phyloP scores from a whole-genome alignment of 768 basidiomycete genomes.

The Lactarius quietus region DNA sequence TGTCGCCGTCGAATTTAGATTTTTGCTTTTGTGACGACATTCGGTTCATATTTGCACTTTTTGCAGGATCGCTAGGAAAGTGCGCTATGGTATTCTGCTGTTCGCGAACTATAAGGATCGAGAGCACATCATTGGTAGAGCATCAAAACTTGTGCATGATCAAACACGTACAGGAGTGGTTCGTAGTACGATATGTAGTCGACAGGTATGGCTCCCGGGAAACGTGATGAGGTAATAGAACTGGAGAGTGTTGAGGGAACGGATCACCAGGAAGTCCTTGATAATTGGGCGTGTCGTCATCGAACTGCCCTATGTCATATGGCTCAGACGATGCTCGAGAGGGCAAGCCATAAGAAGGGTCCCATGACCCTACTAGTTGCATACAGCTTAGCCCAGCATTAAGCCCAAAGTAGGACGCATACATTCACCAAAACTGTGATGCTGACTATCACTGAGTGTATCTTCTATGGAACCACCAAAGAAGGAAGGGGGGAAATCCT shows the following conservation, averaged over 20 bases:
- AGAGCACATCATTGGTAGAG: neutral
- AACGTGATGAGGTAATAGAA: neutral
- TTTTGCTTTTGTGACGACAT: neutral
- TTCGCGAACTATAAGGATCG: neutral
- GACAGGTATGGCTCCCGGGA: neutral
- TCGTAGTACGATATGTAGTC: neutral
- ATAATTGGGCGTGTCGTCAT: neutral
- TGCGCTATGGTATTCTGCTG: neutral
- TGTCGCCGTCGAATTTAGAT: neutral
- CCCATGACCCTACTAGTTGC: neutral
- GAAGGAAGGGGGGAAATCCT: neutral
- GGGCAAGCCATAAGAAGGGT: neutral
- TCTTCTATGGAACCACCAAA: slow-evolving; percentile 4
- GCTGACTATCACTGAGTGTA: neutral
- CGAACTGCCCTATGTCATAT: neutral
- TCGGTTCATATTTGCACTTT: neutral
- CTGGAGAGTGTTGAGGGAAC: neutral
- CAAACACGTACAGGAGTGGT: slow-evolving; percentile 4
- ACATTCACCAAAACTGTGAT: slow-evolving; percentile 9
- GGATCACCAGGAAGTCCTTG: neutral
- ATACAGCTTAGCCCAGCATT: neutral
- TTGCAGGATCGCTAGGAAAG: neutral
- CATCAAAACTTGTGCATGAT: neutral
- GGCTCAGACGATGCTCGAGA: neutral
- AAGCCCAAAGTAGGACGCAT: slow-evolving; percentile 5